phyloP scores from a whole-genome alignment of 495 filamentous ascomycete species.

The Aspergillus ellipticus region DNA sequence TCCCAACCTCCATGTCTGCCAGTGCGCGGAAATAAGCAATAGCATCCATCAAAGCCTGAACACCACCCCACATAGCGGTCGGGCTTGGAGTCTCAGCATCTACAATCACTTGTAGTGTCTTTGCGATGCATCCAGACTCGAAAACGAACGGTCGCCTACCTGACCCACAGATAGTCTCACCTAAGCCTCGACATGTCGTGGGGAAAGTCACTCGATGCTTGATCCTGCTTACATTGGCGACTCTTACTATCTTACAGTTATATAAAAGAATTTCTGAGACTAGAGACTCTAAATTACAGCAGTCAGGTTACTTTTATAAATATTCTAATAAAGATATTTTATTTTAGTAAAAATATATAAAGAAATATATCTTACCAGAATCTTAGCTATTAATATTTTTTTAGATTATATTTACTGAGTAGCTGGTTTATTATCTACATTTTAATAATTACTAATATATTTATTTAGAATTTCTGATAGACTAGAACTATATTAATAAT shows the following conservation, averaged over 20 bases:
- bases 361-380: not conserved
- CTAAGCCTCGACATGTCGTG: not conserved
- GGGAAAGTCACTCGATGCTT: not conserved
- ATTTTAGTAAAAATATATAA: not conserved
- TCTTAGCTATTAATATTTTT: not conserved
- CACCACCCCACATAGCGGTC: no score
- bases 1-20: no score
- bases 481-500: conserved; percentile 1
- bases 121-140: not conserved
- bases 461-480: not conserved
- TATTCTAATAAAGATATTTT: not conserved
- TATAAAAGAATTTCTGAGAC: not conserved
- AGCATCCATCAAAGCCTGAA: no score
- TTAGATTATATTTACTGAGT: not conserved
- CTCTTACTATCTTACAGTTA: not conserved
- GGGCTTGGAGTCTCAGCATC: no score
- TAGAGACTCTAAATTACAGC: not conserved
- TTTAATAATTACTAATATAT: conserved; percentile 1
- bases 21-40: no score
- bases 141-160: not conserved
- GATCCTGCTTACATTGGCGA: not conserved
- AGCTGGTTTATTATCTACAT: not conserved
- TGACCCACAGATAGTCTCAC: not conserved
- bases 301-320: not conserved
- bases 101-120: not conserved